These are phyloP conservation scores for Delitschia confertaspora DNA, from an alignment of 495 filamentous ascomycete genomes.

Conservation along the genomic window DNA sequence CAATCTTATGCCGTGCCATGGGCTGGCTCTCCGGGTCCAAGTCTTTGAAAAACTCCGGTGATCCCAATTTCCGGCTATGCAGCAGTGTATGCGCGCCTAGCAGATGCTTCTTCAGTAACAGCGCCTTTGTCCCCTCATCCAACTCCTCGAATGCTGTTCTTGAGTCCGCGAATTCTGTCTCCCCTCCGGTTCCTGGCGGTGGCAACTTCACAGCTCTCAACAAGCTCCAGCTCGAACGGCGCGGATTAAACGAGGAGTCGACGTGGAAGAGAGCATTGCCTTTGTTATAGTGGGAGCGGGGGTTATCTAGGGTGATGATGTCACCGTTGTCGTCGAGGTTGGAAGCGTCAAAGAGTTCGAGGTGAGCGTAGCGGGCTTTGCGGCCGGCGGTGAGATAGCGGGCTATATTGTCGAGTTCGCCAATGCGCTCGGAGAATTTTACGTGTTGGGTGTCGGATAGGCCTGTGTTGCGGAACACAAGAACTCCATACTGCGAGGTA, in stretches of 20 bases:
- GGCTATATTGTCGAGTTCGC: constrained; percentile 51
- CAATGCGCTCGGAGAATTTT: constrained; percentile 45
- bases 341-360: constrained; percentile 51
- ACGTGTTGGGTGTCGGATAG: constrained; percentile 48
- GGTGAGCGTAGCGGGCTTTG: constrained; percentile 41
- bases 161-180: constrained; percentile 52
- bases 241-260: constrained; percentile 53
- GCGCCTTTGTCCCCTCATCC: constrained; percentile 32
- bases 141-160: constrained; percentile 48
- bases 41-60: constrained; percentile 43
- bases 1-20: constrained; percentile 44
- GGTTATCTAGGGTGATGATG: constrained; percentile 37
- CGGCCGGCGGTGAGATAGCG: constrained; percentile 43
- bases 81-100: constrained; percentile 48
- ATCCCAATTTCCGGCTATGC: constrained; percentile 46
- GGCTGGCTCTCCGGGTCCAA: constrained; percentile 38
- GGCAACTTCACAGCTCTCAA: constrained; percentile 46
- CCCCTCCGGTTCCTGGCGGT: constrained; percentile 43
- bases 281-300: constrained; percentile 27
- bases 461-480: constrained; percentile 46
- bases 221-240: constrained; percentile 47
- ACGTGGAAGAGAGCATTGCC: constrained; percentile 53
- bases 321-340: constrained; percentile 43
- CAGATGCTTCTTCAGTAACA: constrained; percentile 41
- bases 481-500: constrained; percentile 45